Base-by-base conservation (phyloP, 73 alveolate species). In the Stentor coeruleus region DNA sequence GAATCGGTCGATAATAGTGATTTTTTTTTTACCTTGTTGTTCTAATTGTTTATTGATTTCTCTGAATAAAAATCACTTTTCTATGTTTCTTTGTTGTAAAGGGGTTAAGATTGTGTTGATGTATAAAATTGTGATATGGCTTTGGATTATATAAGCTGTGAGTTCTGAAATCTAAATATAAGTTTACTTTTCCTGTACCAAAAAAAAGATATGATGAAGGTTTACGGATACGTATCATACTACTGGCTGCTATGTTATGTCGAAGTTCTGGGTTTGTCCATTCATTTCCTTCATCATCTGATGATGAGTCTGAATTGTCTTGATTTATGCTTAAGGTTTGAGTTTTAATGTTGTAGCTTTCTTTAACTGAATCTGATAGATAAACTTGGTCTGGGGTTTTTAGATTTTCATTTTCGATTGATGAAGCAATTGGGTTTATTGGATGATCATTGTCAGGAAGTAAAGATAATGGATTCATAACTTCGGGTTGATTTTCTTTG, bases 1-100 rank as follows among this genome's bases (percentile, higher is more conserved):
- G 55, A 90, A 89, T 75, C 98, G 84, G 77, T 94, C 98, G 39
- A 94, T 84, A 6, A 94, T 96, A 85, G 88, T 76, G 57, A 91
- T 76, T 60, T 89, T 81, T 60, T 91, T 91, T 14, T 72, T 84
- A 35, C 59, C 36, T 30, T 81, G 66, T 35, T 59, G 79, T 28
- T 75, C 76, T 73, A 60, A 74, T 35, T 66, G n/a, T 31, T 85
- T 91, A 75, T 89, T 89, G 38, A 82, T 85, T 35, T 84, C 33
- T 3, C 59, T 42, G 37, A 77, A 81, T 38, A 77, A 76, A 36
- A 0, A 3, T 60, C 86, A 89, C 92, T 87, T 94, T 76, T 94
- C 97, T 30, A 94, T 80, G 73, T 94, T 94, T 74, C 90, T 89
- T 39, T 92, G 90, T 73, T 94, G 88, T n/a, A 87, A 38, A 2